Evolutionary conservation across 2,329 filamentous ascomycete genomes (phyloP), one percentile per base, ranked within the genome.

Genomic region (Clarireedia sp.): DNA sequence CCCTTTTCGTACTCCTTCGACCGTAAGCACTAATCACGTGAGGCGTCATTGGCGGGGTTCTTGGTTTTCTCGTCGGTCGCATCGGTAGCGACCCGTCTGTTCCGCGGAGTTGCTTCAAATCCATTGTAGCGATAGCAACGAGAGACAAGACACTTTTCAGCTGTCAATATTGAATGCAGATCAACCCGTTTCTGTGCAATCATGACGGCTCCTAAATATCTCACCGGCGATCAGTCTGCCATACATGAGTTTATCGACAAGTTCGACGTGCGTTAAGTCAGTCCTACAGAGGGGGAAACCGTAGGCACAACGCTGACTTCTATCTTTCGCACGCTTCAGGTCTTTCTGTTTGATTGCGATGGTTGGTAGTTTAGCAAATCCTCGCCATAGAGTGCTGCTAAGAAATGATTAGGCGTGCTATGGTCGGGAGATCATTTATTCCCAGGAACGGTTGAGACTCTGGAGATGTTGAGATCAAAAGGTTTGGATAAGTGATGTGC

Each of bases 301-400:
- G 38, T 51, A 52, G 38, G 48, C 26, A 26, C 24, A 57, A 44
- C 40, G 48, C 54, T 59, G 40, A 61, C 63, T 66, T 55, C 58
- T 43, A 9, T 26, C 43, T 23, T 50, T 19, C 63, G 63, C 57
- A 53, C 48, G 14, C 49, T 47, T 57, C 56, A 95, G 90, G 84
- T 89, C 37, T 97, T 99, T 68, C 77, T 99, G 12, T 89, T 99
- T 67, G 94, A 99, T 70, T 99, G 94, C 74, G 94, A 99, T 82
- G 94, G 92, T 95, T 76, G 66, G 77, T 68, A 33, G 24, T 46
- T 46, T 23, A 16, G 10, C 6, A 23, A 16, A n/a, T 46, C 7
- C 7, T 12, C n/a, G 10, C 9, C 9, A 24, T 6, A 23, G 23
- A 21, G 14, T 46, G 10, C 16, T 49, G 26, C 51, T 46, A 21